Evolutionary conservation across 2,329 filamentous ascomycete genomes (phyloP), one percentile per base, ranked within the genome.

Genomic region (Catunica adiposa): DNA sequence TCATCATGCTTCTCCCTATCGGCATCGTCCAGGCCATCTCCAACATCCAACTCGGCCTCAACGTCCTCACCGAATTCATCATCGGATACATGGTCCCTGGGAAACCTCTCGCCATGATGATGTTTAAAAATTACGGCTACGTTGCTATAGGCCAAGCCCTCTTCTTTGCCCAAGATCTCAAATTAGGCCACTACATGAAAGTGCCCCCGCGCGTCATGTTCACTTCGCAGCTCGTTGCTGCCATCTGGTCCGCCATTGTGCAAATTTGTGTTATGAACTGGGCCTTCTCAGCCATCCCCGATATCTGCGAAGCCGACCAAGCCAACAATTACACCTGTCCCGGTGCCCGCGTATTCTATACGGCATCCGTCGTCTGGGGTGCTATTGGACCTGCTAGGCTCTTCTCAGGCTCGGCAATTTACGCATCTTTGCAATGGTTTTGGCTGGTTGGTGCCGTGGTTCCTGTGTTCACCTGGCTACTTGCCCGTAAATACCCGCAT

Each of bases 61-160:
- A 85, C 61, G 81, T 87, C 17, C 67, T 86, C 58, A 83, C 82
- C n/a, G 82, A 86, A 64, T 84, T 83, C 62, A 75, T 87, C 58
- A 75, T 83, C 59, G 83, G 83, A 4, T 86, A 86, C 66, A 82
- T 86, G 73, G 76, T 83, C 52, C 83, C 83, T 0, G 83, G 83
- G 25, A 74, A 75, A 2, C 83, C 83, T 1, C 71, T 86, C 59
- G 82, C 82, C 51, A 82, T 86, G 75, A 87, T 87, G 82, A 75
- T 86, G 69, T 86, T 86, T 71, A 86, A 86, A 67, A 84, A 81
- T 59, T 86, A 83, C 62, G 80, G 81, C 53, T 84, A 83, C 64
- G 77, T 84, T 56, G 79, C 73, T 67, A 83, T 84, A 78, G 72
- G 72, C 15, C 79, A 84, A 64, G 81, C 78, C 0, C 70, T 83